phyloP scores from a whole-genome alignment of 176 grass and related monocot species.

The Aegilops longissima region DNA sequence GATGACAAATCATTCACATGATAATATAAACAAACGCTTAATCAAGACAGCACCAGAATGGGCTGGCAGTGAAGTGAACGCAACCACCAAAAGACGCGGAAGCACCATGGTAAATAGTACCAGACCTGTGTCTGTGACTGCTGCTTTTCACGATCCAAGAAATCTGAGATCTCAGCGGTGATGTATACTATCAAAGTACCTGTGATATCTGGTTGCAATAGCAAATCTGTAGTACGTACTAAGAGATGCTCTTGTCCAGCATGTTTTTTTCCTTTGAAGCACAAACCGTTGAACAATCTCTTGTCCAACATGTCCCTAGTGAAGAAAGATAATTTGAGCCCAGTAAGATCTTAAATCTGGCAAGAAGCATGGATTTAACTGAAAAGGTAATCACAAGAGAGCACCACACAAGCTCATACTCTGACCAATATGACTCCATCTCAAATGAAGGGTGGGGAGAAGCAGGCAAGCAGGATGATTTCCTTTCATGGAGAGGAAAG shows the following conservation, averaged over 20 bases:
- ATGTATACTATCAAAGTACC: neutral
- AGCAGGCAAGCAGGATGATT: slow-evolving; percentile 2
- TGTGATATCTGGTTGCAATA: neutral
- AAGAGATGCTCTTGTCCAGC: too few species aligned
- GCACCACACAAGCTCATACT: neutral
- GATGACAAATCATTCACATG: neutral
- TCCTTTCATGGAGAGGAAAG: neutral
- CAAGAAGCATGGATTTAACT: slow-evolving; percentile 21
- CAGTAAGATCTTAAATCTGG: neutral
- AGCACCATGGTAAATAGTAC: neutral
- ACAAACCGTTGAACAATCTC: too few species aligned
- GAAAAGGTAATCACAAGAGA: slow-evolving; percentile 19
- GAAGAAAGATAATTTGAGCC: too few species aligned
- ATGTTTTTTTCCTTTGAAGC: too few species aligned
- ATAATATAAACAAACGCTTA: neutral
- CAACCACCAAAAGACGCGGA: neutral
- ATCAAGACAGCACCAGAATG: neutral
- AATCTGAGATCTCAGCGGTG: neutral
- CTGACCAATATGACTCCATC: neutral
- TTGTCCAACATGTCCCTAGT: too few species aligned
- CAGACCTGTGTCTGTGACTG: neutral
- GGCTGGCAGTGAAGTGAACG: slow-evolving; percentile 6
- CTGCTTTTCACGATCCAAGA: neutral
- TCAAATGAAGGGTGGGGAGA: neutral
- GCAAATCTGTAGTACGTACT: too few species aligned